These are phyloP conservation scores for Ceratocystis cubensis DNA, from an alignment of 2,329 filamentous ascomycete genomes.

Conservation along the genomic window DNA sequence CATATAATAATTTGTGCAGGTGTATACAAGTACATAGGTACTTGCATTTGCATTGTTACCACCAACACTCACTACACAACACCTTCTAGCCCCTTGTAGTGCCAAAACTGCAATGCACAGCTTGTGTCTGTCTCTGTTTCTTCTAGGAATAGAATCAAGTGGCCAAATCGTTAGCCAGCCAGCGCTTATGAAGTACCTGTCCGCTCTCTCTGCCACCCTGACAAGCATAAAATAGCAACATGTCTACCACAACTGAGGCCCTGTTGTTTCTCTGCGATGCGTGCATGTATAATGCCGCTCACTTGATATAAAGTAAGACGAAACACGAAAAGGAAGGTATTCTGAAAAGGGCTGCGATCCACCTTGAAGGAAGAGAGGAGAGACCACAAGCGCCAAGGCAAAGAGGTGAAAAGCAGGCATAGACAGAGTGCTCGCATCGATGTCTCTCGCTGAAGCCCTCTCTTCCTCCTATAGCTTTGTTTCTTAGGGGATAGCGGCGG, in stretches of 20 bases:
- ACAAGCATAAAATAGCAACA: background rate
- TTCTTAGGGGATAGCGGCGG: background rate
- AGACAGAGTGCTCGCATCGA: no score
- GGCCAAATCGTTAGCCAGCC: background rate
- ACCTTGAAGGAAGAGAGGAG: background rate
- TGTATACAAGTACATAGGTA: background rate
- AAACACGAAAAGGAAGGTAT: background rate
- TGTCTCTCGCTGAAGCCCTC: background rate
- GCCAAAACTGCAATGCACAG: background rate
- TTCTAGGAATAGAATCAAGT: background rate
- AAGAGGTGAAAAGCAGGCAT: background rate
- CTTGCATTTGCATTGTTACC: no score
- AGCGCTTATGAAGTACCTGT: background rate
- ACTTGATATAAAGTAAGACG: conserved; percentile 1
- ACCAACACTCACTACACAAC: background rate
- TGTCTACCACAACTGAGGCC: background rate
- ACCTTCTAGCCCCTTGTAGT: background rate
- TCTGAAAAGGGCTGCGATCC: background rate
- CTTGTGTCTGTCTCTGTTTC: background rate
- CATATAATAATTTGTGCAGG: background rate
- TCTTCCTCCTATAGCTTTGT: background rate
- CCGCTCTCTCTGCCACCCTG: background rate
- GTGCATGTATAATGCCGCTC: background rate
- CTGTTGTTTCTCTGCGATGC: background rate
- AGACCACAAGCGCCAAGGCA: background rate